These are phyloP conservation scores for Cynara cardunculus DNA, from an alignment of 129 eudicot genomes.

Conservation along the genomic window DNA sequence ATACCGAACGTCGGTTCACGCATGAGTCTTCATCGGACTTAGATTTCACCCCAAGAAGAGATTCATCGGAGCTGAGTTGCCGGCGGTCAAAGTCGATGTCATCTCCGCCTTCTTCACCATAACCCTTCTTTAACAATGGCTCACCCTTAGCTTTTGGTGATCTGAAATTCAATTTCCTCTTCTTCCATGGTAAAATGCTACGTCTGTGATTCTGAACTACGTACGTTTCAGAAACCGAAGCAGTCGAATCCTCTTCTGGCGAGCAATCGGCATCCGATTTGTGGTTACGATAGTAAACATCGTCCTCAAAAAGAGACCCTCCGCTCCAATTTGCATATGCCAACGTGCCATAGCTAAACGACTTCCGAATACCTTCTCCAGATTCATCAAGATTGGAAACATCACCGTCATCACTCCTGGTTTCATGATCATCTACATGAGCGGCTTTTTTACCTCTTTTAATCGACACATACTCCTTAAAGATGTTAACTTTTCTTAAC, in stretches of 20 bases:
- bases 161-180: conserved; percentile 75
- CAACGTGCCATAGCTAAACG: conserved; percentile 81
- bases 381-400: conserved; percentile 65
- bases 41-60: conserved; percentile 52
- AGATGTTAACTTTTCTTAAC: conserved; percentile 78
- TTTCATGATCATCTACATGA: conserved; percentile 49
- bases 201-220: conserved; percentile 48
- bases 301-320: conserved; percentile 58
- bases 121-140: conserved; percentile 75
- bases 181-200: conserved; percentile 90
- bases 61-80: conserved; percentile 94
- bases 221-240: conserved; percentile 39
- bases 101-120: conserved; percentile 98
- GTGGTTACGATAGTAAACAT: conserved; percentile 76
- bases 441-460: conserved; percentile 69
- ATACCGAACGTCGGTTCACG: conserved; percentile 44
- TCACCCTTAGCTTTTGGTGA: conserved; percentile 95
- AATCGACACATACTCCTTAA: conserved; percentile 67
- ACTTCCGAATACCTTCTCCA: conserved; percentile 69
- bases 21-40: conserved; percentile 62
- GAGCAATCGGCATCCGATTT: conserved; percentile 75
- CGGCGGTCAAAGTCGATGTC: conserved; percentile 98
- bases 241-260: conserved; percentile 36
- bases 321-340: conserved; percentile 81
- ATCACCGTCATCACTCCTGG: conserved; percentile 80